These are phyloP conservation scores for Penicillium mononematosum DNA, from an alignment of 495 filamentous ascomycete species.

Conservation along the genomic window DNA sequence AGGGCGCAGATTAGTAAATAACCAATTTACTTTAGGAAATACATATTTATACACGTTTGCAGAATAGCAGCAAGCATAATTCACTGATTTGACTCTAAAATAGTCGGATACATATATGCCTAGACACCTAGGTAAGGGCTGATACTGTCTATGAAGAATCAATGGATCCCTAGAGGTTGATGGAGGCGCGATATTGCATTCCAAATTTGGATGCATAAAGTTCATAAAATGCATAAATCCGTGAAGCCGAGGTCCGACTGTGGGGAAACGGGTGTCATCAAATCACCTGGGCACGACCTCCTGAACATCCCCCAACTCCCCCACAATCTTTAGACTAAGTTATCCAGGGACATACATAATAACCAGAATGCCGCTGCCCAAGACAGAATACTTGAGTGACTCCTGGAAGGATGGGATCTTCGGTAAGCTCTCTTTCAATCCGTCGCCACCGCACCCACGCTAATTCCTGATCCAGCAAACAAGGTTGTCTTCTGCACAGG, in stretches of 20 bases:
- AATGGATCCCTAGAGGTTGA: too few relatives aligned
- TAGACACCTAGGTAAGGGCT: too few relatives aligned
- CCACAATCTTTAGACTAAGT: not conserved
- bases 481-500: constrained; percentile 96
- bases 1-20: too few relatives aligned
- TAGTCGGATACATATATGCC: too few relatives aligned
- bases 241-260: not conserved
- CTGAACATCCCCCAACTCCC: not conserved
- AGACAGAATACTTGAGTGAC: constrained; percentile 72
- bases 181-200: not conserved
- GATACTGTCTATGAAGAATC: too few relatives aligned
- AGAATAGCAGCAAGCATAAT: too few relatives aligned
- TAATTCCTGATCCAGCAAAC: constrained; percentile 53
- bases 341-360: not conserved
- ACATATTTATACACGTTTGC: too few relatives aligned
- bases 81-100: too few relatives aligned
- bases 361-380: constrained; percentile 56
- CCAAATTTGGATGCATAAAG: not conserved
- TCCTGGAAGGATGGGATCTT: constrained; percentile 87
- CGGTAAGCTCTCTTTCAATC: constrained; percentile 44
- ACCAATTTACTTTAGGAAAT: too few relatives aligned
- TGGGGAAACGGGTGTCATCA: not conserved
- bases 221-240: not conserved
- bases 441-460: not conserved
- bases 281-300: not conserved